Percentiles rank a stretch among this genome's conserved stretches.
Conservation (phyloP, 306 rosid genomes). For the Phaseolus lunatus region DNA sequence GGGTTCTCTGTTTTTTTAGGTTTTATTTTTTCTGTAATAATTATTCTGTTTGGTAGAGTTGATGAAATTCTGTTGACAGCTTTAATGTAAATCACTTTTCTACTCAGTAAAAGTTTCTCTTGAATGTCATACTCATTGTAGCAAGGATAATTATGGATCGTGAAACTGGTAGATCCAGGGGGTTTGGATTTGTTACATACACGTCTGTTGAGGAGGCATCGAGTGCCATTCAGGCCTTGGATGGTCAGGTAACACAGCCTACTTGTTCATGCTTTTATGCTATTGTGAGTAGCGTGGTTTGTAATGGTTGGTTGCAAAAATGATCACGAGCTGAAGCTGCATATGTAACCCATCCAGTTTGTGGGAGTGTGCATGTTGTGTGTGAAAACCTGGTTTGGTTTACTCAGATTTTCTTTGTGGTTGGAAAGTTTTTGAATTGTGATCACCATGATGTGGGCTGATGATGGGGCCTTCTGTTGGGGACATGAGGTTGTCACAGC, state of each 20-base stretch:
- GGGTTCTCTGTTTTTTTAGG: background rate
- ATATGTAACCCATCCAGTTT: too few species aligned
- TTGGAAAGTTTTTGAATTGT: too few species aligned
- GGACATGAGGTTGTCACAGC: too few species aligned
- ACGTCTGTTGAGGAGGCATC: constrained; percentile 78
- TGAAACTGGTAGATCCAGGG: constrained; percentile 86
- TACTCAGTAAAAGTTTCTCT: constrained; percentile 12
- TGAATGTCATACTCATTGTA: constrained; percentile 42
- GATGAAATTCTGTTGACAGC: background rate
- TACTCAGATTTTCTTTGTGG: too few species aligned
- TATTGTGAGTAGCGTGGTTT: constrained; percentile 1
- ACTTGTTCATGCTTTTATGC: constrained; percentile 2
- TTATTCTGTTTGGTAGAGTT: background rate
- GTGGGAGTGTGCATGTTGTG: too few species aligned
- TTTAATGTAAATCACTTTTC: background rate
- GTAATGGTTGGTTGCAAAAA: background rate
- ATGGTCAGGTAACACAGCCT: constrained; percentile 70
- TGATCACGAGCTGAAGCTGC: constrained; percentile 8
- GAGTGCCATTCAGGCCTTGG: constrained; percentile 87
- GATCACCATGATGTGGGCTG: too few species aligned
- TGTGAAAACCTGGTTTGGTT: too few species aligned
- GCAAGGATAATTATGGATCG: constrained; percentile 84
- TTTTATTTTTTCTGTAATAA: background rate
- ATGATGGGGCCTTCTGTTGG: too few species aligned
- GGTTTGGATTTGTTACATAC: constrained; percentile 85